Evolutionary conservation across 805 yeast genomes (phyloP), one percentile per base, ranked within the genome.

Genomic region (Wickerhamomyces kurtzmanii): DNA sequence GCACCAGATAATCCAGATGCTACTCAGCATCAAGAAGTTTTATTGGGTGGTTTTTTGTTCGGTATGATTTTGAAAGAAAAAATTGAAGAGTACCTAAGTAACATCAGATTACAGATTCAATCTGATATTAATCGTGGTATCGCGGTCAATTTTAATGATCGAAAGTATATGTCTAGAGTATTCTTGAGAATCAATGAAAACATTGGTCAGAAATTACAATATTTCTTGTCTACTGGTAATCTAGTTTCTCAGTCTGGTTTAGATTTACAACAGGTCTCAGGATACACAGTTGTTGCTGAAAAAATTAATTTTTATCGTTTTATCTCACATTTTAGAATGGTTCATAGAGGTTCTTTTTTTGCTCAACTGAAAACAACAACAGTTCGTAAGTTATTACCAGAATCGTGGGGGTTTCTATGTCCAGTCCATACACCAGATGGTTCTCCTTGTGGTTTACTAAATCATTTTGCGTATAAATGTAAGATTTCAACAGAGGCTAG

Each of bases 371-470:
- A 91, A 54, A 91, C 98, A 23, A 91, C 98, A 15, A 81, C 97
- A 2, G 98, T 91, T 27, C 76, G 98, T 65, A 91, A 91, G 55
- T 65, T 91, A 45, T 68, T 91, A 33, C 98, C 98, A 1, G 98
- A 91, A 56, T 83, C 96, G 1, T 91, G 98, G 98, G 98, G 98
- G 4, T 91, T 91, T 71, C 60, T 91, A 44, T 91, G 98, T 61
- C 98, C 98, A 9, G 98, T 91, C 15, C 98, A 91, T 57, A 91
- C 98, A 10, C 98, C 98, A 5, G 98, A 91, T 79, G 98, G 98
- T 45, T 82, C 97, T 28, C 98, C 98, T 13, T 91, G 98, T 75
- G 98, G 98, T 64, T 67, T 91, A 53, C 65, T 91, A 48, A 91
- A 91, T 59, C 98, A 91, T 68, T 76, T 91, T 62, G 80, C 97